Conservation (phyloP, 306 rosid genomes). For the Sphenostylis stenocarpa region DNA sequence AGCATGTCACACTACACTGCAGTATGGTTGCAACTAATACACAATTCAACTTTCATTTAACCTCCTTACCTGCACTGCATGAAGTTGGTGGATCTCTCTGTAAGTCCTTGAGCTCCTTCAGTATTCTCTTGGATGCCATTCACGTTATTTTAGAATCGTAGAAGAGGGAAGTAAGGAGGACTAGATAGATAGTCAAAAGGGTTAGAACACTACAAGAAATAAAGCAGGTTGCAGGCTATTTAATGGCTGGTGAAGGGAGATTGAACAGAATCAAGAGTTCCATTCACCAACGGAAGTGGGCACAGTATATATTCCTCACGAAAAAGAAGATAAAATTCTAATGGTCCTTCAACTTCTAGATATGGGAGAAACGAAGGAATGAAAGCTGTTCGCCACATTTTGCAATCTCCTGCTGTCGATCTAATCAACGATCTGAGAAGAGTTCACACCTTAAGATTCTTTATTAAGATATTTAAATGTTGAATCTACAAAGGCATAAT, state of each 20-base stretch:
- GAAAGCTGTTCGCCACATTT: constrained; percentile 35
- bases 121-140: constrained; percentile 92
- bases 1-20: background rate
- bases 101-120: constrained; percentile 92
- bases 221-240: constrained; percentile 39
- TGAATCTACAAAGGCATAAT: constrained; percentile 3
- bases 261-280: constrained; percentile 35
- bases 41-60: background rate
- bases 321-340: constrained; percentile 44
- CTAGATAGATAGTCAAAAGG: constrained; percentile 12
- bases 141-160: constrained; percentile 9
- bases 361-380: background rate
- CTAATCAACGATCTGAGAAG: background rate
- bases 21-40: background rate
- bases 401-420: background rate
- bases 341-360: constrained; percentile 39
- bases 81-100: constrained; percentile 98
- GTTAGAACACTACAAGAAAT: constrained; percentile 28
- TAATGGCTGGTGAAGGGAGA: constrained; percentile 39
- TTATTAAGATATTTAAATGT: background rate
- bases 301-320: constrained; percentile 61
- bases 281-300: constrained; percentile 62
- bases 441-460: background rate
- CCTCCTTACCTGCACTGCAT: constrained; percentile 85
- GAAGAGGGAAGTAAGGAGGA: constrained; percentile 5